Evolutionary conservation across 192 early-diverging fungal species (phyloP).

Genomic region (Neocallimastix lanati): DNA sequence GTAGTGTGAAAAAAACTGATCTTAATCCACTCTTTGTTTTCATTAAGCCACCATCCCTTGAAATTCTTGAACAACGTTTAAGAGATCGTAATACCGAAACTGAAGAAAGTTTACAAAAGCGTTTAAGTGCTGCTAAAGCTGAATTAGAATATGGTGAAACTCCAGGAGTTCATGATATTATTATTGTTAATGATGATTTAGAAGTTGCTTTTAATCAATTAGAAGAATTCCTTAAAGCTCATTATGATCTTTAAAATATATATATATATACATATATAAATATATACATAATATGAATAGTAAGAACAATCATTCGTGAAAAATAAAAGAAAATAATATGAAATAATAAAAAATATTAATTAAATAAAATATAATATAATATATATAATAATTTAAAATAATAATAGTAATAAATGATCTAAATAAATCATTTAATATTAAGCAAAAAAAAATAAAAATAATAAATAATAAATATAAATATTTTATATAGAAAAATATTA

Average conservation of each 20-base stretch:
- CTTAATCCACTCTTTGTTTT: slow-evolving; percentile 67
- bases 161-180: slow-evolving; percentile 46
- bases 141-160: slow-evolving; percentile 65
- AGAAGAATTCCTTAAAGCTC: slow-evolving; percentile 15
- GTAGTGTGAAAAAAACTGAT: slow-evolving; percentile 9
- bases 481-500: no score
- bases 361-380: no score
- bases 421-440: no score
- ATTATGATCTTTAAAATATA: background rate
- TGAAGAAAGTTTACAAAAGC: slow-evolving; percentile 49
- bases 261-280: no score
- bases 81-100: slow-evolving; percentile 75
- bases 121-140: slow-evolving; percentile 54
- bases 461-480: no score
- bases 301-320: no score
- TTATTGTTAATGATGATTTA: slow-evolving; percentile 68
- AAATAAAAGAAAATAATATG: no score
- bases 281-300: no score
- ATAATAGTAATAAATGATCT: no score
- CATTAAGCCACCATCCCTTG: slow-evolving; percentile 62
- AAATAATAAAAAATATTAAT: no score
- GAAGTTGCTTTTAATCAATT: slow-evolving; percentile 58
- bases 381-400: no score
- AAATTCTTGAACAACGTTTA: slow-evolving; percentile 64
- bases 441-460: no score